Evolutionary conservation across 257 asterid genomes (phyloP), one percentile per base, ranked within the genome.

Genomic region (Asclepias syriaca): DNA sequence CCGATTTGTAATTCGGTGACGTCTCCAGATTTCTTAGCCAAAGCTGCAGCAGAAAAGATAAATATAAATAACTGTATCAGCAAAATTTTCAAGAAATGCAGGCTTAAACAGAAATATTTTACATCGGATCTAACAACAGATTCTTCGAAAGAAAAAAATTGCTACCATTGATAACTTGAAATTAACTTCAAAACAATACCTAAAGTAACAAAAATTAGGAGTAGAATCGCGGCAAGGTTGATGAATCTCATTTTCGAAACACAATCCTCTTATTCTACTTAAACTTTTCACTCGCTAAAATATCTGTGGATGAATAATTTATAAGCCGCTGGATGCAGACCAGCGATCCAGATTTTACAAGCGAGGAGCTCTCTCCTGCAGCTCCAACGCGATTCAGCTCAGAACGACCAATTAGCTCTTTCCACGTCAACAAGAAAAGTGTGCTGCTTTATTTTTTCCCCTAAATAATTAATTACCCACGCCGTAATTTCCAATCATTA

Each of bases 1-100:
- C 99, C 98, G 80, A 95, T 90, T 88, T 88, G 98, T 75, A 95
- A 86, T 75, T 90, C 96, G 51, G 85, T 85, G n/a, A 95, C 98
- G 82, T 95, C 97, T 67, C 77, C 89, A 13, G 98, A 90, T 79
- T 86, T 89, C 85, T 88, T 88, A 45, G 97, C 96, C 78, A 85
- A 80, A 65, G 83, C 97, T 90, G 74, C 67, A 58, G 21, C 5
- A 73, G 29, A 75, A 67, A 56, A 24, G 46, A 14, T 29, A 73
- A 51, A 29, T 49, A 55, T 45, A 74, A 51, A 49, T 65, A 8
- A 74, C 61, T 19, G 50, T 58, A 65, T 40, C 0, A 27, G 21
- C 21, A 57, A 6, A 29, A 2, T 5, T 4, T 4, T 37, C 6
- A 39, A 55, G 39, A 22, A 66, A 32, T 65, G 37, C 49, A 3